Evolutionary conservation across 2,329 filamentous ascomycete genomes (phyloP), one percentile per base, ranked within the genome.

Genomic region (Gremmenia infestans): DNA sequence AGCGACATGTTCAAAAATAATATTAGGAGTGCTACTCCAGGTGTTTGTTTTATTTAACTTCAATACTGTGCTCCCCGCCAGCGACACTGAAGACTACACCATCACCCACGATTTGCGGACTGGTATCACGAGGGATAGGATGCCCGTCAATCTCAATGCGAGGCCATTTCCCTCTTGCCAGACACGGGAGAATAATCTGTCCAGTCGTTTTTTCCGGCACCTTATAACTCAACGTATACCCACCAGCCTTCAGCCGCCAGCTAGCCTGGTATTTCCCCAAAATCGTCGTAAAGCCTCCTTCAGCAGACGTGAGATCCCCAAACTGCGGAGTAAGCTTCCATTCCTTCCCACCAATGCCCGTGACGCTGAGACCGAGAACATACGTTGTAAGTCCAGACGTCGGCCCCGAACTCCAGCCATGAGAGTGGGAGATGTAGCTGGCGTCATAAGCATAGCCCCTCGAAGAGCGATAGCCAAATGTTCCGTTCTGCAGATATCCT

Each of bases 401-500:
- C 8, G 78, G 77, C 0, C 77, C 77, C 0, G 72, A 72, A 36
- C 72, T 72, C 76, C 77, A 80, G 9, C 76, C 76, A 61, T 80
- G 76, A 15, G 75, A 67, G 58, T 79, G 77, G 15, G 72, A 76
- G 12, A 75, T 74, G 57, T 78, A 78, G 15, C 50, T 70, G n/a
- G 15, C 39, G 48, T 65, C 63, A 43, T 78, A 72, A 5, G 68
- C 68, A 56, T 85, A 85, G 0, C 81, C 81, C 11, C 76, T 68
- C 48, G 75, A 71, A 35, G 71, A 73, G 2, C 81, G 73, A 63
- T 86, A 87, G 1, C 76, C 78, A 60, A 81, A 87, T 0, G 73
- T 77, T 1, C 80, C 81, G 58, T 85, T 74, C 0, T 67, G 67
- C 1, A 81, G 71, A 59, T 82, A 84, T 0, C 82, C 82, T 65